Conservation (phyloP, 768 basidiomycete genomes). For the Mycena epipterygia region DNA sequence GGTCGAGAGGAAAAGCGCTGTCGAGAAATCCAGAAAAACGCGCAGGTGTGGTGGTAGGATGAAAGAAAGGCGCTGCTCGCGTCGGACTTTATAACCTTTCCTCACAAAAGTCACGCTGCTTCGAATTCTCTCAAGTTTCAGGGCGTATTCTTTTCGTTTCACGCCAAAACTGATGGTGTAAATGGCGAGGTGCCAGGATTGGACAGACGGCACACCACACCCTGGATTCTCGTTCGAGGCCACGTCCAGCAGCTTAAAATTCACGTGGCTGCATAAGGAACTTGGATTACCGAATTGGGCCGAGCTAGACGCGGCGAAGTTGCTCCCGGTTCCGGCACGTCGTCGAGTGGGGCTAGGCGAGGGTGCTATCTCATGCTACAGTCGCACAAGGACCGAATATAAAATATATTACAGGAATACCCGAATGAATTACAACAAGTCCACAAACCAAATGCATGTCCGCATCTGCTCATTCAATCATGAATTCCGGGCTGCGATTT, state of each 20-base stretch:
- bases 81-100: slow-evolving; percentile 24
- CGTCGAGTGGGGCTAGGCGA: background rate
- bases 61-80: background rate
- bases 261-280: background rate
- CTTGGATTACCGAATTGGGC: slow-evolving; percentile 29
- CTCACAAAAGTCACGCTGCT: background rate
- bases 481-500: slow-evolving; percentile 63
- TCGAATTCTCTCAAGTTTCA: slow-evolving; percentile 30
- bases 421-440: slow-evolving; percentile 16
- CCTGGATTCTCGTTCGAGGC: background rate
- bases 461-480: slow-evolving; percentile 47
- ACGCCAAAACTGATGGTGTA: slow-evolving; percentile 20
- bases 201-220: background rate
- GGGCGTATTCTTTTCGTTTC: slow-evolving; percentile 27
- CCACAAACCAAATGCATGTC: background rate
- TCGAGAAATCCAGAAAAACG: slow-evolving; percentile 16
- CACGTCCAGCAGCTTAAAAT: slow-evolving; percentile 5
- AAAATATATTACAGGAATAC: background rate
- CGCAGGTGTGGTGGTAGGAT: slow-evolving; percentile 21
- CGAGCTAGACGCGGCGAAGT: background rate
- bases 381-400: background rate
- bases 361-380: background rate
- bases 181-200: background rate
- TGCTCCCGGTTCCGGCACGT: too few relatives aligned
- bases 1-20: slow-evolving; percentile 24